Base-by-base conservation (phyloP, 2,329 filamentous ascomycete species). In the Fusarium sp. region DNA sequence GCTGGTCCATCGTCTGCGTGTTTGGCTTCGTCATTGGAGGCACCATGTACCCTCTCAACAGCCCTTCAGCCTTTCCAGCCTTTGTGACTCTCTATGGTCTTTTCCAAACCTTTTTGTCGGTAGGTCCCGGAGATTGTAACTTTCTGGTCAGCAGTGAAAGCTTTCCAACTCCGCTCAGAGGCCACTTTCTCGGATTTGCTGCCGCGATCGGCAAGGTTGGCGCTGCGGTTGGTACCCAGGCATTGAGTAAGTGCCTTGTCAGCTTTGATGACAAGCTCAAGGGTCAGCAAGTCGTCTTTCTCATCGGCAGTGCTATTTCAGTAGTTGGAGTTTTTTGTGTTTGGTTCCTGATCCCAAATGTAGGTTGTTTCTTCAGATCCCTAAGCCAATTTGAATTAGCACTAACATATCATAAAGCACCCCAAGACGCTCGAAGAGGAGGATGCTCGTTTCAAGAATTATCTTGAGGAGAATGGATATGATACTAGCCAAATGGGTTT, bases 301-400 rank as follows among this genome's bases (percentile, higher is more conserved):
- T 59, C 11, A 59, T 59, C 10, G 56, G 56, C 1, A 59, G 56
- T 25, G 56, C 44, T 19, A 52, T 59, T 4, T 59, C 56, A 1
- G 44, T 52, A 9, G 35, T 59, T 18, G 44, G 56, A 14, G 44
- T 51, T 6, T 14, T 59, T 3, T 59, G 56, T 4, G 44, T 59
- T 15, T 59, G 56, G 56, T 59, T 52, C 35, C 9, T 59, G 18
- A 52, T 59, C 19, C 56, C 56, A 10, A 52, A 59, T 19, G 42
- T 59, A 31, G 9, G 33, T 39, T 4, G 38, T 9, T 18, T 39
- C 23, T 21, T 12, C 2, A 21, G 4, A 18, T 12, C 5, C 9
- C 3, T 16, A 4, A 15, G 7, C 29, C 1, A 4, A n/a, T 10
- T 37, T n/a, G 12, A 11, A n/a, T 6, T 0, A 4, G 8, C 16